Conservation (phyloP, 306 rosid genomes). For the Begonia fuchsioides region DNA sequence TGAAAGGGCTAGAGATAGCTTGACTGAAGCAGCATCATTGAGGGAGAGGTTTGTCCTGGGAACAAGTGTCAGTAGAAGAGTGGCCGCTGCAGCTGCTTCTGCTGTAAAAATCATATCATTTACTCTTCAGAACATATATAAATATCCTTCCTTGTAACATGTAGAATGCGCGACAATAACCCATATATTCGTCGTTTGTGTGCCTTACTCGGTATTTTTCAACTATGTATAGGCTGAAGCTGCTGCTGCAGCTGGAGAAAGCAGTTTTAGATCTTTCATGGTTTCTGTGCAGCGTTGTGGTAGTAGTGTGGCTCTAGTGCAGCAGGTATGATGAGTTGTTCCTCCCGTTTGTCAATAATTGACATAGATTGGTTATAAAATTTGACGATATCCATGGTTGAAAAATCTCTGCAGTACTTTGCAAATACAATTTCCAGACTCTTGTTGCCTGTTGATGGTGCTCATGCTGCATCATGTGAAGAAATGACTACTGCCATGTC, state of each 20-base stretch:
- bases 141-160: conserved; percentile 4
- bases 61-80: conserved; percentile 73
- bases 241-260: conserved; percentile 98
- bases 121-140: conserved; percentile 10
- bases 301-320: conserved; percentile 97
- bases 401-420: conserved; percentile 48
- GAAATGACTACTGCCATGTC: conserved; percentile 98
- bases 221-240: conserved; percentile 74
- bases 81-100: conserved; percentile 98
- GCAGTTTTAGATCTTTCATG: conserved; percentile 99
- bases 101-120: conserved; percentile 42
- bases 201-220: neutral
- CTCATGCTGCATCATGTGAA: conserved; percentile 98
- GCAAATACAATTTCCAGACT: conserved; percentile 92
- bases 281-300: conserved; percentile 99
- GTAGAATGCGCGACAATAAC: too few relatives aligned
- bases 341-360: conserved; percentile 9
- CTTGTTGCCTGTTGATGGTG: conserved; percentile 97
- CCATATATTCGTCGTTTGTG: too few relatives aligned
- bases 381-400: conserved; percentile 3
- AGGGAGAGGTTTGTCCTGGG: conserved; percentile 88
- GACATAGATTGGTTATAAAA: conserved; percentile 7
- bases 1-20: conserved; percentile 83
- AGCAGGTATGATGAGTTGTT: conserved; percentile 53
- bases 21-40: conserved; percentile 92